Conservation (phyloP, 2,329 filamentous ascomycete genomes). For the Beauveria australis region DNA sequence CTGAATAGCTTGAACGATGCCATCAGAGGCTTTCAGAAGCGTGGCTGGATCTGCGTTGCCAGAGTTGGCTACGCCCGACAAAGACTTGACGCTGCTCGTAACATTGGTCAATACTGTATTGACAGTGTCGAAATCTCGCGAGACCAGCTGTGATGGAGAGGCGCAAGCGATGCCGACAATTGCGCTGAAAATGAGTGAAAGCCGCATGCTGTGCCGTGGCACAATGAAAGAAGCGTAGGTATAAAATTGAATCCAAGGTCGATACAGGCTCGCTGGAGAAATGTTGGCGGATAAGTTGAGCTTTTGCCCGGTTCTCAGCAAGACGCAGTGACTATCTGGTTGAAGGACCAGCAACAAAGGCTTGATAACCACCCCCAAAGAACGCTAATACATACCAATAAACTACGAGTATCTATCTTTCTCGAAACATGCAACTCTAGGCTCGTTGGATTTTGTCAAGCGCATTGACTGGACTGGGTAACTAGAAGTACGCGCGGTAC, state of each 20-base stretch:
- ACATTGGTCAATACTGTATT: background rate
- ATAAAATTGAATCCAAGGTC: background rate
- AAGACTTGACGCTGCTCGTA: background rate
- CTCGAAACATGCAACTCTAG: background rate
- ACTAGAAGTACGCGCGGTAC: background rate
- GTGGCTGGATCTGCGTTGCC: conserved; percentile 2
- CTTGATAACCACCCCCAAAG: too few species aligned
- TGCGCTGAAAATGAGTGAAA: background rate
- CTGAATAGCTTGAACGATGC: background rate
- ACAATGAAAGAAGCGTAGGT: background rate
- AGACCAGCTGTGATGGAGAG: background rate
- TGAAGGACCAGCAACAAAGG: too few species aligned
- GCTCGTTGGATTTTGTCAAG: background rate
- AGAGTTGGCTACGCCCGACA: background rate
- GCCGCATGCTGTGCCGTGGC: background rate
- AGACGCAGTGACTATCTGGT: too few species aligned
- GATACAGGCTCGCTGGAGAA: too few species aligned
- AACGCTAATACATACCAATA: background rate
- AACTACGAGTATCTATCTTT: too few species aligned
- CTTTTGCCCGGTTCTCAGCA: too few species aligned
- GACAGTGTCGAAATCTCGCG: background rate
- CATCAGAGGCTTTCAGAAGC: background rate
- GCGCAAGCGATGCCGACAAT: background rate
- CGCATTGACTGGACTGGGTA: background rate
- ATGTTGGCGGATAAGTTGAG: too few species aligned